Base-by-base conservation (phyloP, 371 early-diverging fungal genomes). In the Apophysomyces ossiformis region DNA sequence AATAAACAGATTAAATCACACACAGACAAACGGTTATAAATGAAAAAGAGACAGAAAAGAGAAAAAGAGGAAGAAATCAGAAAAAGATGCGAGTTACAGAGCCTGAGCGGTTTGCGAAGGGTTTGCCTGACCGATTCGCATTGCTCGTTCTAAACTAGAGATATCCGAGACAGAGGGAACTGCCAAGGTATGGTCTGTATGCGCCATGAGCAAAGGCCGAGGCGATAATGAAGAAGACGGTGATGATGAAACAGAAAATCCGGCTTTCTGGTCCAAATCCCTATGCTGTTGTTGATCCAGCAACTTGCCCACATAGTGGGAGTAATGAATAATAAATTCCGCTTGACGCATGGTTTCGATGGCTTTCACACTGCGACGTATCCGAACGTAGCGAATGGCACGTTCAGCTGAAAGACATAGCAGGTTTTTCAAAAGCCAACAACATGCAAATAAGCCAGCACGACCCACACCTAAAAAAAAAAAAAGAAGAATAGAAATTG, bases 391-490 rank as follows among this genome's bases (percentile, higher is more conserved):
- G 18, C 68, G 72, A 26, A 91, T 83, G 7, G 88, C 85, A 32
- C 81, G 75, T 57, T 82, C 84, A 6, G 87, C 87, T 1, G 75
- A 67, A 37, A 61, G 58, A 65, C 85, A 87, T 39, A 81, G 81
- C 12, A 74, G 69, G 43, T 79, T 83, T 41, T 85, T 75, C n/a
- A 93, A 63, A 41, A 93, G 62, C 84, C 87, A 90, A 61, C 93
- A 93, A 61, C 89, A 90, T 4, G 91, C 93, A 56, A 93, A 82
- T 41, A 93, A 67, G 4, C 92, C 93, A 7, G 93, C 93, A 41
- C 93, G 74, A 12, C 93, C 93, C 11, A 93, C 89, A 44, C 92
- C 92, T 88, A 61, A 11, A 43, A 8, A 9, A 54, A 9, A 54
- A 26, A 3, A 26, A 21, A 26, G 32, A 26, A 26, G 32, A 26